phyloP scores from a whole-genome alignment of 1,139 yeast species.

The Magnusiomyces suaveolens region DNA sequence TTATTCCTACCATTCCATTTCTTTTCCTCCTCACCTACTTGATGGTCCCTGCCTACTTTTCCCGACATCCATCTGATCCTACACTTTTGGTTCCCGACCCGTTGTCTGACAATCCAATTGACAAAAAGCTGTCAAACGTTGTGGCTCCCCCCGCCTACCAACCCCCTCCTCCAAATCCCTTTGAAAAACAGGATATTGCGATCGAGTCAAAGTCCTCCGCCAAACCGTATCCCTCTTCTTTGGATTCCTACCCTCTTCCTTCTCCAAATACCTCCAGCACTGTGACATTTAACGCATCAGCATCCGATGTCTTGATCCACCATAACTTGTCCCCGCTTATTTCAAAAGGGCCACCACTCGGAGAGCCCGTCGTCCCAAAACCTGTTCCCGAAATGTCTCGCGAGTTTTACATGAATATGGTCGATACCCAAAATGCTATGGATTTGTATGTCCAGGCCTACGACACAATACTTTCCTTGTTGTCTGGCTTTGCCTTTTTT shows the following conservation, averaged over 20 bases:
- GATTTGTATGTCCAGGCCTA: conserved; percentile 53
- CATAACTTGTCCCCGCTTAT: conserved; percentile 37
- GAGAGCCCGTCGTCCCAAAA: conserved; percentile 45
- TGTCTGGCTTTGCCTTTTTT: conserved; percentile 55
- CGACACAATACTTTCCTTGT: conserved; percentile 45
- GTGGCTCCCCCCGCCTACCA: neutral
- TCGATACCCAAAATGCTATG: conserved; percentile 81
- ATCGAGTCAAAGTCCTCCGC: neutral
- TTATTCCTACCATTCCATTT: conserved; percentile 45
- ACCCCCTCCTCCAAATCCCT: neutral
- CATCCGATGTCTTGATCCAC: neutral
- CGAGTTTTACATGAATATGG: conserved; percentile 67
- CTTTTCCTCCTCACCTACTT: conserved; percentile 45
- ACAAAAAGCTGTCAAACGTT: neutral
- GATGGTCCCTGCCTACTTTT: conserved; percentile 61
- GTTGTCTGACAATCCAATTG: neutral
- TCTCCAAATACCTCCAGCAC: conserved; percentile 10
- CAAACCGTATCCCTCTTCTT: neutral
- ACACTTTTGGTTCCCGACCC: conserved; percentile 16
- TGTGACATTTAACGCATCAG: conserved; percentile 1
- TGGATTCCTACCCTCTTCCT: neutral
- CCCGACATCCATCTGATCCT: conserved; percentile 34
- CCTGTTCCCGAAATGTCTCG: conserved; percentile 74
- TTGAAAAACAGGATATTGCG: neutral
- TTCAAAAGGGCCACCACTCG: conserved; percentile 45